phyloP scores from a whole-genome alignment of 176 grass and related monocot genomes.

The Bothriochloa decipiens region DNA sequence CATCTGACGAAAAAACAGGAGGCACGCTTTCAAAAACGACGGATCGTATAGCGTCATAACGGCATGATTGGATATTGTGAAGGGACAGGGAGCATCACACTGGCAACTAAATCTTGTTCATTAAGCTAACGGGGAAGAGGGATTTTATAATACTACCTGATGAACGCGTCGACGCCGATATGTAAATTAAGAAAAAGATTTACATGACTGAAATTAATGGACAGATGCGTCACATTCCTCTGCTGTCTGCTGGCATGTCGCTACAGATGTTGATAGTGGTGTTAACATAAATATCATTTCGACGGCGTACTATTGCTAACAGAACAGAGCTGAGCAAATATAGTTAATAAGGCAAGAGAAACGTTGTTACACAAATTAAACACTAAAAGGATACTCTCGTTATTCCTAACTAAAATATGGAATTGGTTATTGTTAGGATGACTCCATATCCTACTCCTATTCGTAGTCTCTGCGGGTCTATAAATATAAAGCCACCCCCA shows the following conservation, averaged over 20 bases:
- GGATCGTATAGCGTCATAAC: slow-evolving; percentile 45
- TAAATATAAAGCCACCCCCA: too few relatives aligned
- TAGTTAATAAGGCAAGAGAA: not conserved
- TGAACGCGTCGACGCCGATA: not conserved
- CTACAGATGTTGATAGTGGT: slow-evolving; percentile 1
- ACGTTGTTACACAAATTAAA: not conserved
- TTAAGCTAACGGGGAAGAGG: slow-evolving; percentile 32
- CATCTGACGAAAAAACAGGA: slow-evolving; percentile 42
- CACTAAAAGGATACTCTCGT: not conserved
- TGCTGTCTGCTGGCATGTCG: slow-evolving; percentile 19
- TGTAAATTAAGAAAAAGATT: not conserved
- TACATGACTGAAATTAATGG: not conserved
- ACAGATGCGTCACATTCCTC: slow-evolving; percentile 1
- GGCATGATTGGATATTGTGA: slow-evolving; percentile 37
- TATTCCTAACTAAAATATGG: not conserved
- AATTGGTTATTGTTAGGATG: too few relatives aligned
- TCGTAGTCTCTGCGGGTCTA: too few relatives aligned
- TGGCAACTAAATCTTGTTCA: slow-evolving; percentile 53
- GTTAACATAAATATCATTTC: not conserved
- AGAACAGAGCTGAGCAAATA: not conserved
- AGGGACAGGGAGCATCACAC: slow-evolving; percentile 22
- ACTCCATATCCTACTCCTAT: too few relatives aligned
- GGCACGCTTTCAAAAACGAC: slow-evolving; percentile 4
- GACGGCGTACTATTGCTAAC: too few relatives aligned
- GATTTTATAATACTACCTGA: not conserved